Percentiles rank a stretch among this genome's conserved stretches.
Evolutionary conservation across 2,329 filamentous ascomycete species (phyloP).

Genomic region (Emergomyces pasteurianus): DNA sequence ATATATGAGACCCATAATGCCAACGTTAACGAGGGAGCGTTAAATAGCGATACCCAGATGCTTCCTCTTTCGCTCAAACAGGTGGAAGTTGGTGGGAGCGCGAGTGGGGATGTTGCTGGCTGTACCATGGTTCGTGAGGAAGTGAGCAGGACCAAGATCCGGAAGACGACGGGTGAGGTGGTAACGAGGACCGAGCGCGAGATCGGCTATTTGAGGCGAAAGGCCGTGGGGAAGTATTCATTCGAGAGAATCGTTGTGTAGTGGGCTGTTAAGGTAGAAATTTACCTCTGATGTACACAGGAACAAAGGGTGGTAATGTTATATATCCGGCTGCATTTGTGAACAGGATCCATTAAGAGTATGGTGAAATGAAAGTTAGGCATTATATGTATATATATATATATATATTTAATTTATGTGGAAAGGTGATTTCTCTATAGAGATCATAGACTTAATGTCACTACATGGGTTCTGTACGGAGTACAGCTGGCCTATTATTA

Average conservation of each 20-base stretch:
- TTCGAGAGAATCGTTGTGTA: conserved; percentile 64
- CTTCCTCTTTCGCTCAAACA: conserved; percentile 1
- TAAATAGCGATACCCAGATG: conserved; percentile 18
- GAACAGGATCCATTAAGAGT: neutral
- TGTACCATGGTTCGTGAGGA: conserved; percentile 37
- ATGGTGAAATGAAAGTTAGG: neutral
- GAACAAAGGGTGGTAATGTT: neutral
- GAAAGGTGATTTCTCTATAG: neutral
- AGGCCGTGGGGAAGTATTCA: conserved; percentile 70
- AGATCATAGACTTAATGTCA: neutral
- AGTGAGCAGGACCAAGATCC: conserved; percentile 35
- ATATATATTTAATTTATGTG: neutral
- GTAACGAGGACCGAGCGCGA: conserved; percentile 58
- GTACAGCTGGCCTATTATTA: no score
- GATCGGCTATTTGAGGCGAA: conserved; percentile 64
- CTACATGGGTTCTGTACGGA: neutral
- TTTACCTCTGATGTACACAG: neutral
- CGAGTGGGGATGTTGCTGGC: conserved; percentile 39
- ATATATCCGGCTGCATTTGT: neutral
- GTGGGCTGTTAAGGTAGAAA: conserved; percentile 2
- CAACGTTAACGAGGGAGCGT: neutral
- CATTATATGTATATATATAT: no score
- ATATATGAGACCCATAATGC: conserved; percentile 7
- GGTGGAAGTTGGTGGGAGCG: conserved; percentile 5
- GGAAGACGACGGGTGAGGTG: conserved; percentile 58